phyloP scores from a whole-genome alignment of 768 basidiomycete genomes.

The Pulveroboletus sp. region DNA sequence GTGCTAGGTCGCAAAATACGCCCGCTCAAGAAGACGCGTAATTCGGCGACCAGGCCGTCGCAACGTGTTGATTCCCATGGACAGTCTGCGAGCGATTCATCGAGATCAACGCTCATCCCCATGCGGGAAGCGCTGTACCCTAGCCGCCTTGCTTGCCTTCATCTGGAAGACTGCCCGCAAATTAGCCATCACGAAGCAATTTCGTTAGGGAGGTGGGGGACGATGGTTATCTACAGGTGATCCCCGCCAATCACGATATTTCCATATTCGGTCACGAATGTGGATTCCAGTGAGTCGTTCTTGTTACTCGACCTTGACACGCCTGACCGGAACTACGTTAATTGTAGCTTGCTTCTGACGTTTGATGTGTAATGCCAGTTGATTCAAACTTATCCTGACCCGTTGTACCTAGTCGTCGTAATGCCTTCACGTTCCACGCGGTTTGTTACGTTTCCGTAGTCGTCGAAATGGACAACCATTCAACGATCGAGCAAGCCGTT shows the following conservation, averaged over 20 bases:
- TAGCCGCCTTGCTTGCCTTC: conserved; percentile 38
- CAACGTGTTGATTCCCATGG: conserved; percentile 12
- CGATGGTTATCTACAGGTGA: conserved; percentile 24
- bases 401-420: conserved; percentile 13
- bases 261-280: conserved; percentile 5
- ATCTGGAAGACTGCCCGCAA: conserved; percentile 39
- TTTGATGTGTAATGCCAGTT: conserved; percentile 24
- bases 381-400: conserved; percentile 16
- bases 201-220: conserved; percentile 37
- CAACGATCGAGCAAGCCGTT: background rate
- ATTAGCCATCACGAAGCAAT: conserved; percentile 37
- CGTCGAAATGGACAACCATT: background rate
- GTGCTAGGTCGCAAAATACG: conserved; percentile 30
- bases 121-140: conserved; percentile 35
- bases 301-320: conserved; percentile 8
- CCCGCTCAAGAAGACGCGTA: conserved; percentile 34
- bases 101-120: conserved; percentile 35
- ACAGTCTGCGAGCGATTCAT: conserved; percentile 14
- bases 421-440: conserved; percentile 3
- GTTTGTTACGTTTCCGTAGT: background rate
- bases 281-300: conserved; percentile 22
- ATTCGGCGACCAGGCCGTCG: conserved; percentile 3
- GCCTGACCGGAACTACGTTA: conserved; percentile 16
- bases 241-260: background rate
- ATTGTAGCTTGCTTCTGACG: conserved; percentile 13